Conservation (phyloP, 129 eudicot genomes). For the Glebionis coronaria region DNA sequence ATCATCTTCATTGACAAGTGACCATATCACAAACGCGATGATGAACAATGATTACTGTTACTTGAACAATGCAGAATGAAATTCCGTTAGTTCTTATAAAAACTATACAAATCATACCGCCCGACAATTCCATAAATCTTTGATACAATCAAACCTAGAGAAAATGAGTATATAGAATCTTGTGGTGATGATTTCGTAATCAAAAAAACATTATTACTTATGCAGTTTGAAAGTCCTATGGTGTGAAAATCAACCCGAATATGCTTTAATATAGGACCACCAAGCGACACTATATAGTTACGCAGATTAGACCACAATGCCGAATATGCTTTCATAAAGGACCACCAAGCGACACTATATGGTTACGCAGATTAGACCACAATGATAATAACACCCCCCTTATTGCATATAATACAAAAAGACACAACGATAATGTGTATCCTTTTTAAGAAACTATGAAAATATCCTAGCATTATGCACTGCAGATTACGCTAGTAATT, state of each 20-base stretch:
- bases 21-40: neutral
- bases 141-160: neutral
- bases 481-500: slow-evolving; percentile 14
- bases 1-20: neutral
- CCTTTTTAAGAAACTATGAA: neutral
- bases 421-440: neutral
- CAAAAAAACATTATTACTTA: slow-evolving; percentile 1
- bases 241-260: slow-evolving; percentile 4
- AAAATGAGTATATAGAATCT: neutral
- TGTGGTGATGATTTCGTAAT: neutral
- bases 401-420: neutral
- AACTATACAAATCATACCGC: neutral
- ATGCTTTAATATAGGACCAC: neutral
- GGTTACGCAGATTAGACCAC: neutral
- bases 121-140: neutral
- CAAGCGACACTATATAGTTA: slow-evolving; percentile 1
- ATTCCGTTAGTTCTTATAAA: neutral
- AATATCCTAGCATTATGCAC: slow-evolving; percentile 6
- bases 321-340: neutral
- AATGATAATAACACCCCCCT: neutral
- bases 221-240: neutral
- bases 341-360: neutral
- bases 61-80: slow-evolving; percentile 13
- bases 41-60: neutral
- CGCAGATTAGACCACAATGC: neutral